Conservation (phyloP, 2,329 filamentous ascomycete species). For the Cladorrhinum sp. region DNA sequence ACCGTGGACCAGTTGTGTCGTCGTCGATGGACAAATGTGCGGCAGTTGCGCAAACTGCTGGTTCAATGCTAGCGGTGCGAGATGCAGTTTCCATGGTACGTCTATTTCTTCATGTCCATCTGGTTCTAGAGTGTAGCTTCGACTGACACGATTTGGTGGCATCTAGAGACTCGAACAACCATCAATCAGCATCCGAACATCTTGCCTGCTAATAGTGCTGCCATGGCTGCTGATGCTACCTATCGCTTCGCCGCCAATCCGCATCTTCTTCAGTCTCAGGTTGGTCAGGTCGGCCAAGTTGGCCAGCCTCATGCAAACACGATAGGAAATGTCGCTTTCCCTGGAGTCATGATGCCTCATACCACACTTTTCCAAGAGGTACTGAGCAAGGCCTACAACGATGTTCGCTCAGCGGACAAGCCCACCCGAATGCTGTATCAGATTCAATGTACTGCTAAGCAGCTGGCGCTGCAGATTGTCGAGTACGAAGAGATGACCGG, state of each 20-base stretch:
- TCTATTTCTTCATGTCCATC: neutral
- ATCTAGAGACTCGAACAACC: slow-evolving; percentile 43
- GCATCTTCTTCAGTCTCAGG: slow-evolving; percentile 16
- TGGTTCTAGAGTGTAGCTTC: neutral
- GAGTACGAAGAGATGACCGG: slow-evolving; percentile 47
- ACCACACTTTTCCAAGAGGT: slow-evolving; percentile 42
- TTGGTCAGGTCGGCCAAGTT: slow-evolving; percentile 11
- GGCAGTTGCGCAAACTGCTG: slow-evolving; percentile 62
- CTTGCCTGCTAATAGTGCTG: slow-evolving; percentile 18
- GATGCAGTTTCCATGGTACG: slow-evolving; percentile 60
- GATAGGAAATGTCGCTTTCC: slow-evolving; percentile 19
- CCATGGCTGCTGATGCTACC: slow-evolving; percentile 20
- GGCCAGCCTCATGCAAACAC: neutral
- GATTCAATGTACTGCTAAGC: slow-evolving; percentile 53
- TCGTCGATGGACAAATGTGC: slow-evolving; percentile 59
- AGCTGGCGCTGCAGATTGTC: slow-evolving; percentile 51
- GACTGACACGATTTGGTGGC: neutral
- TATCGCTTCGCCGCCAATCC: slow-evolving; percentile 21
- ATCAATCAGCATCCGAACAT: slow-evolving; percentile 23
- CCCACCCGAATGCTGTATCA: slow-evolving; percentile 45
- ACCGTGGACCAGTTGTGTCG: slow-evolving; percentile 57
- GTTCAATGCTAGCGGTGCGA: slow-evolving; percentile 59
- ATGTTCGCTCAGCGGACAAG: slow-evolving; percentile 43
- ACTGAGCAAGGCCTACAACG: slow-evolving; percentile 46
- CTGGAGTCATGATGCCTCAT: slow-evolving; percentile 26